Conservation (phyloP, 352 stramenopile species). For the Pythium utonaiense region DNA sequence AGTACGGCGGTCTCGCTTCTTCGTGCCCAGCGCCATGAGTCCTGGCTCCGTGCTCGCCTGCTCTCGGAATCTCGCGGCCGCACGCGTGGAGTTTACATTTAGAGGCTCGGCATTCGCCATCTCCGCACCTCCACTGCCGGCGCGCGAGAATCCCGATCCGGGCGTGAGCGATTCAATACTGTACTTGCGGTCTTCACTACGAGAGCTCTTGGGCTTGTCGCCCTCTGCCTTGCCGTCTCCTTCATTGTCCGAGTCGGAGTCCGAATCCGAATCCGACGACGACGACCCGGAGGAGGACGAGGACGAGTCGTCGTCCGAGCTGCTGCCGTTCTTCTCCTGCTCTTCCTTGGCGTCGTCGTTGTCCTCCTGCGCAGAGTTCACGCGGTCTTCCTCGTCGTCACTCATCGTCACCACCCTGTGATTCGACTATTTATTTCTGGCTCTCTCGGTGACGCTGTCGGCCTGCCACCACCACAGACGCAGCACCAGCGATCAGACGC, state of each 20-base stretch:
- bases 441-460: neutral
- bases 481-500: neutral
- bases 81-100: conserved; percentile 73
- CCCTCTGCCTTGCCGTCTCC: conserved; percentile 19
- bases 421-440: conserved; percentile 3
- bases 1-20: conserved; percentile 82
- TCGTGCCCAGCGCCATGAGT: conserved; percentile 79
- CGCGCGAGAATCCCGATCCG: conserved; percentile 10
- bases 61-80: conserved; percentile 61
- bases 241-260: conserved; percentile 66
- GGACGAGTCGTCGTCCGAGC: conserved; percentile 73
- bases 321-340: conserved; percentile 35
- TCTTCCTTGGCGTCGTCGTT: conserved; percentile 25
- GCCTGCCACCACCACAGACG: neutral
- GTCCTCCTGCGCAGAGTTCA: conserved; percentile 23
- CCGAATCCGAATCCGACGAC: conserved; percentile 66
- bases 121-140: conserved; percentile 9
- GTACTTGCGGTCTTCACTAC: conserved; percentile 30
- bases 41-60: conserved; percentile 37
- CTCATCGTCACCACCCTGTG: conserved; percentile 22
- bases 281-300: conserved; percentile 69
- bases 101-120: conserved; percentile 34
- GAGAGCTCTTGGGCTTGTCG: conserved; percentile 4
- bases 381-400: conserved; percentile 28
- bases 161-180: conserved; percentile 32